These are phyloP conservation scores for Dioscorea alata DNA, from an alignment of 106 monocot genomes.

Conservation along the genomic window DNA sequence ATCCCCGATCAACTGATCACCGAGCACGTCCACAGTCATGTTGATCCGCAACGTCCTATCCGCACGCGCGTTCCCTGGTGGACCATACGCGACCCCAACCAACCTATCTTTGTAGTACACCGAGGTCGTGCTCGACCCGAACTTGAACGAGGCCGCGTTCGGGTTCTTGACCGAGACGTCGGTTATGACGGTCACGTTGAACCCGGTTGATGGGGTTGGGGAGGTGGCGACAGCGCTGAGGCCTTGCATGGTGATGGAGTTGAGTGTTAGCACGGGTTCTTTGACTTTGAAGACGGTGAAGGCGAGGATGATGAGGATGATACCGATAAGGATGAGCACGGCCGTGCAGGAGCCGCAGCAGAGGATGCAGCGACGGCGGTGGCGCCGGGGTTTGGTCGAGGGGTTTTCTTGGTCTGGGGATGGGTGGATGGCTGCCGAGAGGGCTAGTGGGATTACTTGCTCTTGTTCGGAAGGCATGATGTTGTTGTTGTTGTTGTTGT, in stretches of 20 bases:
- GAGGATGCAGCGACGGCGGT: neutral
- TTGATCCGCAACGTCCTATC: conserved; percentile 7
- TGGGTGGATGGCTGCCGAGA: neutral
- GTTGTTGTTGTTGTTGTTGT: too few species aligned
- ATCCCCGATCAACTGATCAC: neutral
- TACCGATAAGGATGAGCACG: conserved; percentile 8
- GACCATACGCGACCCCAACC: conserved; percentile 9
- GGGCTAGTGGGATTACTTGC: neutral
- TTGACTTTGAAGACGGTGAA: conserved; percentile 19
- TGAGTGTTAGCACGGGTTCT: conserved; percentile 11
- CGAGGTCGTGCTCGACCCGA: conserved; percentile 10
- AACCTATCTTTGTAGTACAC: conserved; percentile 2
- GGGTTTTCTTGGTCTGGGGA: neutral
- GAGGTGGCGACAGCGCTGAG: neutral
- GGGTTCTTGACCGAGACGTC: conserved; percentile 30
- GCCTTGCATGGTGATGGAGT: conserved; percentile 3
- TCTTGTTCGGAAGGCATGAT: neutral
- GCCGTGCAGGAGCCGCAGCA: conserved; percentile 7
- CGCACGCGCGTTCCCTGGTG: conserved; percentile 5
- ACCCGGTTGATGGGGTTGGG: neutral
- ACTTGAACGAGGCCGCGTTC: conserved; percentile 14
- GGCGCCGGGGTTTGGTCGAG: neutral
- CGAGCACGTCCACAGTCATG: conserved; percentile 17
- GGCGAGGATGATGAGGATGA: conserved; percentile 18
- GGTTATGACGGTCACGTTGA: conserved; percentile 16